Evolutionary conservation across 805 yeast genomes (phyloP).

Genomic region (Ogataea pignaliae): DNA sequence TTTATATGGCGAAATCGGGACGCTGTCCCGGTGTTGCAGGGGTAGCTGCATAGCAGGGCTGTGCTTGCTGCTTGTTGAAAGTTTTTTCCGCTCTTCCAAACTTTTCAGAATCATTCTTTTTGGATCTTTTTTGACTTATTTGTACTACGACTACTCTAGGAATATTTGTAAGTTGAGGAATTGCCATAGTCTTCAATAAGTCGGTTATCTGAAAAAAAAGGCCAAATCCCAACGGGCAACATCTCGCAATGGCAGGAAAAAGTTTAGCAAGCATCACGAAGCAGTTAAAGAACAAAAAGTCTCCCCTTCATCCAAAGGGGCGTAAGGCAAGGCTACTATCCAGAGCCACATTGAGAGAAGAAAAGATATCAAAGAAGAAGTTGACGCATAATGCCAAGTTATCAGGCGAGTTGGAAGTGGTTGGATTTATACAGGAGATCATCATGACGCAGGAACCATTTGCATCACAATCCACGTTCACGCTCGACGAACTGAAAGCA

Average conservation of each 20-base stretch:
- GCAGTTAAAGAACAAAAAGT: constrained; percentile 49
- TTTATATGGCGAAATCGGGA: no score
- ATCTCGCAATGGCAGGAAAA: constrained; percentile 46
- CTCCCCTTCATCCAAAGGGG: constrained; percentile 78
- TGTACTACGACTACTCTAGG: no score
- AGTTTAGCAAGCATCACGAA: constrained; percentile 62
- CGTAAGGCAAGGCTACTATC: constrained; percentile 80
- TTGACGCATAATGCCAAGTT: constrained; percentile 52
- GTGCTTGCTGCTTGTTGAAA: no score
- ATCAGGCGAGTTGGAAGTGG: constrained; percentile 54
- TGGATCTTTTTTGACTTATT: no score
- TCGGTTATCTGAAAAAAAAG: no score
- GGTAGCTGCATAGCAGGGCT: no score
- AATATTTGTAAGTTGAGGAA: no score
- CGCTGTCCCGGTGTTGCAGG: no score
- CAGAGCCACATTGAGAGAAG: constrained; percentile 83
- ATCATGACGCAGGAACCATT: constrained; percentile 34
- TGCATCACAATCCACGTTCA: constrained; percentile 39
- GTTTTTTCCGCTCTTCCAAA: no score
- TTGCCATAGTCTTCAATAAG: no score
- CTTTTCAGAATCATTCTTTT: no score
- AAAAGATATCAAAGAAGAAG: constrained; percentile 59
- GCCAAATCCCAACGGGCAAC: no score
- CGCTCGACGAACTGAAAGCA: constrained; percentile 53
- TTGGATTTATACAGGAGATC: constrained; percentile 57